Conservation (phyloP, 306 rosid species). For the Begonia masoniana region DNA sequence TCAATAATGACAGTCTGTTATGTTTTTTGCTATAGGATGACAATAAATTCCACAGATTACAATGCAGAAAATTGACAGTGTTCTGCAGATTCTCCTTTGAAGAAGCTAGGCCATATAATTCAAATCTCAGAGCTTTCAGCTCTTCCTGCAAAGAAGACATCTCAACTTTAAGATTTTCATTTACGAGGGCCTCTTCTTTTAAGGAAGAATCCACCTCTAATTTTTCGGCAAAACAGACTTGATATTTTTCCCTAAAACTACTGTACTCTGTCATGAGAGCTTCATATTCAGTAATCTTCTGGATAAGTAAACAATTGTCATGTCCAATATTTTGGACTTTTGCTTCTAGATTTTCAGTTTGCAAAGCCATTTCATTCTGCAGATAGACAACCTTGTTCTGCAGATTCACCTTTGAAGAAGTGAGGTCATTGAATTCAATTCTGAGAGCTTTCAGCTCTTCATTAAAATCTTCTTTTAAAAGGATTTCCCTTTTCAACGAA, state of each 20-base stretch:
- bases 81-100: slow-evolving; percentile 50
- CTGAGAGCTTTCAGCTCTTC: no score
- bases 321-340: slow-evolving; percentile 27
- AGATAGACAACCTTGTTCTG: no score
- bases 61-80: slow-evolving; percentile 22
- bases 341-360: slow-evolving; percentile 51
- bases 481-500: no score
- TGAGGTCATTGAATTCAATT: no score
- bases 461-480: no score
- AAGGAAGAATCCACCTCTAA: slow-evolving; percentile 36
- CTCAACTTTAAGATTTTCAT: slow-evolving; percentile 8
- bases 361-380: slow-evolving; percentile 41
- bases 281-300: slow-evolving; percentile 49
- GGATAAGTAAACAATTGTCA: slow-evolving; percentile 39
- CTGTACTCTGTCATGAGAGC: slow-evolving; percentile 40
- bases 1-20: slow-evolving; percentile 24
- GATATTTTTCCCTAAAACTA: slow-evolving; percentile 41
- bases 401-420: no score
- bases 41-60: slow-evolving; percentile 45
- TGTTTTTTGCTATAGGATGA: slow-evolving; percentile 30
- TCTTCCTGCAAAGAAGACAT: slow-evolving; percentile 48
- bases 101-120: slow-evolving; percentile 39
- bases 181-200: slow-evolving; percentile 36
- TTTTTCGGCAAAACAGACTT: slow-evolving; percentile 48
- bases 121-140: slow-evolving; percentile 36